Percentiles rank a stretch among this genome's conserved stretches.
phyloP scores from a whole-genome alignment of 257 asterid genomes.

The Jasminum sambac region DNA sequence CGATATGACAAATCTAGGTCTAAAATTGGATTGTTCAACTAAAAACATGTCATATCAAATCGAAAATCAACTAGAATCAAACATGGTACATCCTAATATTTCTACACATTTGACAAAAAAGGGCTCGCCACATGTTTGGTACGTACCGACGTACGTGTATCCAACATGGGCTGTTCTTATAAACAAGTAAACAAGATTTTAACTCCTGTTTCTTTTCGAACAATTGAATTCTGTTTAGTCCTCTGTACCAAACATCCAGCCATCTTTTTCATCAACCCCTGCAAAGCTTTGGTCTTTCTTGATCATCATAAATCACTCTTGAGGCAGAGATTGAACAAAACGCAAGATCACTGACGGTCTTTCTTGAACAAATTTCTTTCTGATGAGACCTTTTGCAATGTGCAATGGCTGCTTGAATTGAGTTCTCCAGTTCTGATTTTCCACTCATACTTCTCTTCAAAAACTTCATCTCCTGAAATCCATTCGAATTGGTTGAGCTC shows the following conservation, averaged over 20 bases:
- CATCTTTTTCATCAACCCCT: conserved; percentile 29
- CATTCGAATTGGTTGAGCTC: conserved; percentile 31
- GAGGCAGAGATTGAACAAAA: conserved; percentile 45
- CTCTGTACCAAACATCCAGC: not conserved
- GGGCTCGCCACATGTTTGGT: not conserved
- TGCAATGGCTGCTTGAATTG: conserved; percentile 93
- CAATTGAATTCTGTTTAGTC: not conserved
- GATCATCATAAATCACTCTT: conserved; percentile 37
- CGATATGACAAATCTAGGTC: no score
- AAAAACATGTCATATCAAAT: no score
- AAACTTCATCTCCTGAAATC: conserved; percentile 34
- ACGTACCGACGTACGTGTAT: no score
- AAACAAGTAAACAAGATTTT: not conserved
- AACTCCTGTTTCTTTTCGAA: not conserved
- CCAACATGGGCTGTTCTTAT: no score
- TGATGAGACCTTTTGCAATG: conserved; percentile 81
- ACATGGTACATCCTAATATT: not conserved
- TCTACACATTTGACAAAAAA: not conserved
- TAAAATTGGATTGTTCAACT: no score
- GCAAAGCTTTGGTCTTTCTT: conserved; percentile 48
- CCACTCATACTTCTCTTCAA: conserved; percentile 47
- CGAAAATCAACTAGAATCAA: not conserved
- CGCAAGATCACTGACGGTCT: conserved; percentile 37
- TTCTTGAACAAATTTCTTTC: conserved; percentile 35
- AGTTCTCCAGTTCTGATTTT: conserved; percentile 59